Evolutionary conservation across 305 asterid genomes (phyloP).

Genomic region (Fraxinus ornus): DNA sequence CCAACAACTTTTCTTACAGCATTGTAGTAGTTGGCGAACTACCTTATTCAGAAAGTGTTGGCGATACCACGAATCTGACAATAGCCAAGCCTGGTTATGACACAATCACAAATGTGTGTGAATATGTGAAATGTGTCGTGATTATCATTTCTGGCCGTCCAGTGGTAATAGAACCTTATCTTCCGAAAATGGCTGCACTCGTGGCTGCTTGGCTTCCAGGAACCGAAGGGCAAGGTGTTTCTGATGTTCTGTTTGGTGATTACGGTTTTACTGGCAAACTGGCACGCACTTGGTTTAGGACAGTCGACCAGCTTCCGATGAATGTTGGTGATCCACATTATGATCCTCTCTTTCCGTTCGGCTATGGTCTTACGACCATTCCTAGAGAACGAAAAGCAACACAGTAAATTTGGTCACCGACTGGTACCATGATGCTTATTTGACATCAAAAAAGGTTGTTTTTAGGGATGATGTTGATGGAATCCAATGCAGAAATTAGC

Average conservation of each 20-base stretch:
- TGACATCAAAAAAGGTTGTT: background rate
- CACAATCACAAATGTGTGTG: conserved; percentile 50
- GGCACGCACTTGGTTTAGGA: conserved; percentile 64
- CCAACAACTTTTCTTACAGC: conserved; percentile 42
- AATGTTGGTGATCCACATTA: conserved; percentile 68
- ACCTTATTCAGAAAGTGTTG: conserved; percentile 51
- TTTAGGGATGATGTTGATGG: background rate
- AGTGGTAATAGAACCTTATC: conserved; percentile 52
- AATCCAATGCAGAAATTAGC: background rate
- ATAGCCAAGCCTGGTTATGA: conserved; percentile 52
- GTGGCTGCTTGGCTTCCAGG: conserved; percentile 93
- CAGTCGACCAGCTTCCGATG: conserved; percentile 71
- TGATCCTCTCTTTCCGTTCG: conserved; percentile 66
- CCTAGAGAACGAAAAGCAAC: conserved; percentile 20
- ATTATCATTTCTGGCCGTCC: conserved; percentile 68
- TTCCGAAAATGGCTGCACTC: conserved; percentile 45
- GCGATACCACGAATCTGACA: conserved; percentile 46
- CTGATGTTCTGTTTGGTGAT: conserved; percentile 60
- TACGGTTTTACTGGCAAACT: conserved; percentile 66
- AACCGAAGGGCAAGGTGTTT: conserved; percentile 68
- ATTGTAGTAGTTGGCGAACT: conserved; percentile 55
- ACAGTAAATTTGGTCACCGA: background rate
- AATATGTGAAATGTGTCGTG: conserved; percentile 50
- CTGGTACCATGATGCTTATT: background rate
- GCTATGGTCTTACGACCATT: conserved; percentile 50